phyloP scores from a whole-genome alignment of 371 early-diverging fungal species.

The Mucor velutinosus region DNA sequence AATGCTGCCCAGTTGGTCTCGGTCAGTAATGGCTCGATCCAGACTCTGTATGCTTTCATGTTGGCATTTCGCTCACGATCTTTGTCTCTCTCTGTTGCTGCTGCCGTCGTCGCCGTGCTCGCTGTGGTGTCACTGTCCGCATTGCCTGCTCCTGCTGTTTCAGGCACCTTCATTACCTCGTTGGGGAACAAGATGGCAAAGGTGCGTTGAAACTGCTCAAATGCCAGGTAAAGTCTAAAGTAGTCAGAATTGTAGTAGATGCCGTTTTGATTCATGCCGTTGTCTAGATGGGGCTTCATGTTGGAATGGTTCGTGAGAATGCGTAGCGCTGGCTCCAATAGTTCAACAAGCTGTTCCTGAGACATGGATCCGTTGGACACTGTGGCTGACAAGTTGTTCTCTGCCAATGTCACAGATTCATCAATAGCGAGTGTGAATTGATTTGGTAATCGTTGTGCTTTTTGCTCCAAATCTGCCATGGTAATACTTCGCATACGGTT shows the following conservation, averaged over 20 bases:
- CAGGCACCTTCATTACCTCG: slow-evolving; percentile 25
- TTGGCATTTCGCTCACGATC: slow-evolving; percentile 49
- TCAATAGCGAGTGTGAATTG: slow-evolving; percentile 42
- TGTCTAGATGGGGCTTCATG: slow-evolving; percentile 53
- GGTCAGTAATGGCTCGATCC: slow-evolving; percentile 47
- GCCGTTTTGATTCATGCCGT: slow-evolving; percentile 58
- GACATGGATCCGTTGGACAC: slow-evolving; percentile 11
- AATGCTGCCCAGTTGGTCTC: slow-evolving; percentile 56
- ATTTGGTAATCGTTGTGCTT: slow-evolving; percentile 34
- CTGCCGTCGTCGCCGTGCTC: background rate
- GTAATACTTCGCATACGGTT: slow-evolving; percentile 42
- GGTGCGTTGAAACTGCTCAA: slow-evolving; percentile 49
- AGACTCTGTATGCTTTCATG: slow-evolving; percentile 49
- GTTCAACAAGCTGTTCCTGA: slow-evolving; percentile 32
- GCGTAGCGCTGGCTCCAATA: slow-evolving; percentile 36
- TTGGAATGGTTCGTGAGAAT: slow-evolving; percentile 44
- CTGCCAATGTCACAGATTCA: background rate
- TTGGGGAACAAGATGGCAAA: slow-evolving; percentile 42
- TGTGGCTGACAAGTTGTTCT: slow-evolving; percentile 3
- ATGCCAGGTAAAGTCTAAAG: slow-evolving; percentile 48
- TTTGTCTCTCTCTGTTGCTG: slow-evolving; percentile 27
- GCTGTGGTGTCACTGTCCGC: background rate
- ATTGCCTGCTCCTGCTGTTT: background rate
- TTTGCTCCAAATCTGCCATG: slow-evolving; percentile 45
- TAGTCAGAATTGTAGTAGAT: slow-evolving; percentile 58